These are phyloP conservation scores for Fusarium sulawesiense DNA, from an alignment of 2,329 filamentous ascomycete genomes.

Conservation along the genomic window DNA sequence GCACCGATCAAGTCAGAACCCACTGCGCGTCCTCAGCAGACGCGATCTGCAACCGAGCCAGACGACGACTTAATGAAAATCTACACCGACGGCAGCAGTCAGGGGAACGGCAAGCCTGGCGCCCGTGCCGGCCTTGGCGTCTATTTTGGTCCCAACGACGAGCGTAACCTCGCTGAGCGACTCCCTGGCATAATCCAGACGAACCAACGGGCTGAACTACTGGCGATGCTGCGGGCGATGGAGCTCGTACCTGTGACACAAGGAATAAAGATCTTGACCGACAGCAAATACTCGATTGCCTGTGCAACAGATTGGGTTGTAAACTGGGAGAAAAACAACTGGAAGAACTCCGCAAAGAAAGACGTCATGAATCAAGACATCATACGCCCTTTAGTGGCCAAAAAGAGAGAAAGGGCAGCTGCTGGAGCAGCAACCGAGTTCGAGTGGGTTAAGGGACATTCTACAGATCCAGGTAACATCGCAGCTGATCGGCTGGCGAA, in stretches of 20 bases:
- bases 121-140: conserved; percentile 71
- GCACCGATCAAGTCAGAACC: conserved; percentile 34
- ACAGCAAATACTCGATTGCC: conserved; percentile 90
- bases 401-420: conserved; percentile 75
- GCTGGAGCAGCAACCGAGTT: conserved; percentile 74
- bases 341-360: conserved; percentile 78
- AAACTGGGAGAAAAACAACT: conserved; percentile 80
- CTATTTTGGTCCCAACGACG: conserved; percentile 68
- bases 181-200: conserved; percentile 82
- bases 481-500: conserved; percentile 85
- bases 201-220: conserved; percentile 96
- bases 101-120: conserved; percentile 67
- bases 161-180: conserved; percentile 77
- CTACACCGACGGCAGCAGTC: conserved; percentile 73
- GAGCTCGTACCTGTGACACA: conserved; percentile 76
- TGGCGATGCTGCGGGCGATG: conserved; percentile 85
- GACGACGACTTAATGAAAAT: conserved; percentile 49
- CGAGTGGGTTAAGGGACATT: conserved; percentile 92
- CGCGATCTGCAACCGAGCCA: background rate
- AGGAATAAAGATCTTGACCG: conserved; percentile 82
- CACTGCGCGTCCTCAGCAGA: conserved; percentile 41
- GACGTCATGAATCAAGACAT: conserved; percentile 89
- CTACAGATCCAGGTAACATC: conserved; percentile 76
- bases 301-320: conserved; percentile 87
- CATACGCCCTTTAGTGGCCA: conserved; percentile 75